These are phyloP conservation scores for Aegilops speltoides DNA, from an alignment of 176 grass and related monocot genomes.

Conservation along the genomic window DNA sequence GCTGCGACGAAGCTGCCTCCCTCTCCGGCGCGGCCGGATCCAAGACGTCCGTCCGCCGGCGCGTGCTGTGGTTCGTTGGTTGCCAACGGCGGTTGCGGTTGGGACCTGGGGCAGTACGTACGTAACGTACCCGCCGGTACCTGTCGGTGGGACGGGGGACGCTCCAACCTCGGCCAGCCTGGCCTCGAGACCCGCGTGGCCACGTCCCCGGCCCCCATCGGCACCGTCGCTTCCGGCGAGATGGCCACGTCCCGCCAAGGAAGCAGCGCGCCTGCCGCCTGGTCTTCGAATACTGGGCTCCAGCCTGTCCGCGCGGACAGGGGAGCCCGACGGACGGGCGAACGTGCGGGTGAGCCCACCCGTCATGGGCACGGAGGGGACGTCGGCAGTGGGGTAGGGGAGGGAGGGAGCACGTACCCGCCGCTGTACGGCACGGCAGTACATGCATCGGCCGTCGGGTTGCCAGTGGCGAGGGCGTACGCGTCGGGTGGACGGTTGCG, in stretches of 20 bases:
- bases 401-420: not conserved
- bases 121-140: not conserved
- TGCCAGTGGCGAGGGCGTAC: too few species aligned
- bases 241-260: too few species aligned
- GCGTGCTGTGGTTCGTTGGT: too few species aligned
- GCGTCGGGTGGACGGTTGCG: not conserved
- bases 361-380: not conserved
- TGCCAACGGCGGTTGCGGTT: too few species aligned
- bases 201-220: too few species aligned
- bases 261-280: too few species aligned
- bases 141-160: conserved; percentile 42
- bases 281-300: not conserved
- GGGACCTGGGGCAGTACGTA: too few species aligned
- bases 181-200: not conserved
- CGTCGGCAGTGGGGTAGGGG: not conserved
- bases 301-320: conserved; percentile 38
- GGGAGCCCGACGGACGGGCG: not conserved
- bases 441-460: too few species aligned
- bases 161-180: conserved; percentile 27
- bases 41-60: too few species aligned
- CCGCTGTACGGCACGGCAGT: conserved; percentile 16
- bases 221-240: too few species aligned
- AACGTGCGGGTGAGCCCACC: conserved; percentile 6
- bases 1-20: too few species aligned
- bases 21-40: too few species aligned